phyloP scores from a whole-genome alignment of 495 filamentous ascomycete genomes.

The Emericellopsis terricola region DNA sequence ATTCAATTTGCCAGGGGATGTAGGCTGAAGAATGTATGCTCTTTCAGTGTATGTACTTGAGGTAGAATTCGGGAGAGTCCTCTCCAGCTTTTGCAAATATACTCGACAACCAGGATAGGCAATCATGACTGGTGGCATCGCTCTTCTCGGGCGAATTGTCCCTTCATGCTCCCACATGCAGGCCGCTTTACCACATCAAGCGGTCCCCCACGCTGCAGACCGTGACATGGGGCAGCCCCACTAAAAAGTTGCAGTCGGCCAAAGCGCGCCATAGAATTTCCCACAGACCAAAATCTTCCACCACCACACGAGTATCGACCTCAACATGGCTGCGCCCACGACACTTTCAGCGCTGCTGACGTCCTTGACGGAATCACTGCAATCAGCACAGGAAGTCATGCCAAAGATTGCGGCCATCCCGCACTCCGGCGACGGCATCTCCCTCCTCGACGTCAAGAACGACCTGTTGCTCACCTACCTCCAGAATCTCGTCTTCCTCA shows the following conservation, averaged over 20 bases:
- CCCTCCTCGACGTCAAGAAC: conserved; percentile 85
- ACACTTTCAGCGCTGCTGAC: conserved; percentile 41
- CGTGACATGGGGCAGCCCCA: no score
- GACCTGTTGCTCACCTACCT: conserved; percentile 90
- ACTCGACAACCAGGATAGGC: no score
- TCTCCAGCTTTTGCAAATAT: conserved; percentile 1
- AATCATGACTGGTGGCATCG: no score
- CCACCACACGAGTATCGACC: neutral
- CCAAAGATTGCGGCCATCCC: conserved; percentile 35
- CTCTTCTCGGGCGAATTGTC: neutral
- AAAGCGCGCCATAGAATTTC: conserved; percentile 1
- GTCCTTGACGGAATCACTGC: conserved; percentile 42
- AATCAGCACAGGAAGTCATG: conserved; percentile 39
- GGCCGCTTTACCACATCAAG: neutral
- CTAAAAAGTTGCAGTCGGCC: conserved; percentile 2
- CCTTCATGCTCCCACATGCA: no score
- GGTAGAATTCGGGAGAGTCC: neutral
- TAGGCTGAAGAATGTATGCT: no score
- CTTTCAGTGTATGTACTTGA: neutral
- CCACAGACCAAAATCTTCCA: neutral
- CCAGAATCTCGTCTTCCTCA: conserved; percentile 81
- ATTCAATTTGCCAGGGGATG: no score
- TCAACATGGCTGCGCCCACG: conserved; percentile 27
- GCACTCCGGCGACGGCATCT: conserved; percentile 70
- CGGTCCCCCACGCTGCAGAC: no score